Evolutionary conservation across 2,329 filamentous ascomycete genomes (phyloP), one percentile per base, ranked within the genome.

Genomic region (Cladosporium cucumerinum): DNA sequence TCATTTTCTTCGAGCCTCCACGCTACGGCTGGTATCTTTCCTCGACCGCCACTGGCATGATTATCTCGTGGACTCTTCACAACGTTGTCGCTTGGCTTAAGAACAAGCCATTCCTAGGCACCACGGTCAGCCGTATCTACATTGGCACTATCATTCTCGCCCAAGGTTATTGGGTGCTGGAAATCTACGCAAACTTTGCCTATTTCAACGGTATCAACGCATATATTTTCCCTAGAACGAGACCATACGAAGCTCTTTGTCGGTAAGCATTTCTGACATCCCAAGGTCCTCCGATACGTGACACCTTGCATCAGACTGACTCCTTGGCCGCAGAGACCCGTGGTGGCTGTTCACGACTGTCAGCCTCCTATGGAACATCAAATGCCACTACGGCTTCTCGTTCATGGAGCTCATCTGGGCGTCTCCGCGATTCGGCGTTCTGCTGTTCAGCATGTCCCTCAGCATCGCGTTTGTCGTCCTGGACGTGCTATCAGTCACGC

Each of bases 231-330:
- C 36, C 36, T 4, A 77, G 74, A 1, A 86, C 84, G 0, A 74
- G 85, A 14, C 85, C 85, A 0, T 80, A 82, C 49, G 85, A 87
- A 72, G 83, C 84, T 5, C 70, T 87, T 1, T 86, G 85, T 67
- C 80, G 85, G 65, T 66, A 57, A 39, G 36, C 39, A 21, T 30
- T 3, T 32, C 30, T 3, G 30, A 12, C 2, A 12, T 28, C 30
- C 49, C 8, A 23, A 49, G 3, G 7, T 1, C 18, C 26, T n/a
- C 18, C n/a, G 5, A 12, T 5, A 23, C 26, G 18, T 1, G 21
- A 32, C 5, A 5, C 1, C 16, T 32, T 23, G 16, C 7, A 16
- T 18, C 3, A 4, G 6, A 30, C 57, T 58, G 36, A 58, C 28
- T 28, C 16, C 21, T 58, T 21, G 18, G n/a, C 2, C n/a, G 5